Percentiles rank a stretch among this genome's conserved stretches.
Evolutionary conservation across 108 stramenopile genomes (phyloP).

Genomic region (Skeletonema grethae): DNA sequence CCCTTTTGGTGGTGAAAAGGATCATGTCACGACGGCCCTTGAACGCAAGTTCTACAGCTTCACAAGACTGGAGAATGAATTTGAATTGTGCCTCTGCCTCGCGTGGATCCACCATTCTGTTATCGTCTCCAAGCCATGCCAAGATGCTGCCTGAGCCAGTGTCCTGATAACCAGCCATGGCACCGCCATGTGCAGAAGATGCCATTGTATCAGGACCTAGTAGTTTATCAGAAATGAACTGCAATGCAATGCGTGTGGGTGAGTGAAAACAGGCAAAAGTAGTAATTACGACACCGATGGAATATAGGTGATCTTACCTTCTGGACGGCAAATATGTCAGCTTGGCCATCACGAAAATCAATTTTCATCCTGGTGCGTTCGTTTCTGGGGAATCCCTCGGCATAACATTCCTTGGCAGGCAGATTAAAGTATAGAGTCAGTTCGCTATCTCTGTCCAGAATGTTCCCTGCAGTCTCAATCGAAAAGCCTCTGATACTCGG

Average conservation of each 20-base stretch:
- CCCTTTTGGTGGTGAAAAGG: slow-evolving; percentile 58
- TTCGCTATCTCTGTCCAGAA: slow-evolving; percentile 65
- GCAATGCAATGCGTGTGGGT: slow-evolving; percentile 9
- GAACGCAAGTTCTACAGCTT: slow-evolving; percentile 69
- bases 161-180: slow-evolving; percentile 20
- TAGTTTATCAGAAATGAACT: slow-evolving; percentile 58
- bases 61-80: slow-evolving; percentile 52
- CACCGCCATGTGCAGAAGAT: slow-evolving; percentile 25
- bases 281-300: too few relatives aligned
- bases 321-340: slow-evolving; percentile 66
- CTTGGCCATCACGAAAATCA: slow-evolving; percentile 62
- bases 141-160: slow-evolving; percentile 40
- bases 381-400: slow-evolving; percentile 49
- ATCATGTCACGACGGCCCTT: slow-evolving; percentile 60
- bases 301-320: too few relatives aligned
- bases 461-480: slow-evolving; percentile 73
- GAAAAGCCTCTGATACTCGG: slow-evolving; percentile 64
- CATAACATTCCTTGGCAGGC: slow-evolving; percentile 1
- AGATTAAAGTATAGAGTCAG: slow-evolving; percentile 62
- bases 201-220: slow-evolving; percentile 53
- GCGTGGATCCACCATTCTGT: slow-evolving; percentile 54
- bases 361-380: slow-evolving; percentile 46
- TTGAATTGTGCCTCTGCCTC: slow-evolving; percentile 55
- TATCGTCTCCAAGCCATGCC: slow-evolving; percentile 60
- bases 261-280: too few relatives aligned